phyloP scores from a whole-genome alignment of 2,329 filamentous ascomycete species.

The Botrytis fragariae region DNA sequence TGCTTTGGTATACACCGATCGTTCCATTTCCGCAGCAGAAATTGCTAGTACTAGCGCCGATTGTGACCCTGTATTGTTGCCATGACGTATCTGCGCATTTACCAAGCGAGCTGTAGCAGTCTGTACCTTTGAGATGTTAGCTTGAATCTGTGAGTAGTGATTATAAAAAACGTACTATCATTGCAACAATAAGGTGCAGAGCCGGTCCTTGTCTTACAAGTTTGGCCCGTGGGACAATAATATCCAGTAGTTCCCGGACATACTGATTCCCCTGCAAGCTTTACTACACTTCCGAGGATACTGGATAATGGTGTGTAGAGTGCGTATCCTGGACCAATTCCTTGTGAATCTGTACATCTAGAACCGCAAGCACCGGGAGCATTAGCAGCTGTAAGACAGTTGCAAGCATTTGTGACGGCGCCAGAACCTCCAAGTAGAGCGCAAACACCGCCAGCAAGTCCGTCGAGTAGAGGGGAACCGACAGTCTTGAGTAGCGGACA shows the following conservation, averaged over 20 bases:
- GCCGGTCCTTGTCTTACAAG: background rate
- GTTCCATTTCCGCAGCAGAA: conserved; percentile 9
- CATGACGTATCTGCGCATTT: background rate
- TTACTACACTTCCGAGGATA: background rate
- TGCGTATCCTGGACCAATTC: background rate
- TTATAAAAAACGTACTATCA: background rate
- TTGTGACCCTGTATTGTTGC: background rate
- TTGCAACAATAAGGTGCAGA: conserved; percentile 10
- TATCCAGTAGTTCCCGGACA: background rate
- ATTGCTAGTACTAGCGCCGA: background rate
- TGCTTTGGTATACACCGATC: background rate
- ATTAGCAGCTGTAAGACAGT: background rate
- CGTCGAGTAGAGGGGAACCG: background rate
- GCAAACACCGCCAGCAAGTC: background rate
- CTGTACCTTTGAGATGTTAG: background rate
- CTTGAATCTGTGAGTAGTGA: background rate
- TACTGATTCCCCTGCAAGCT: background rate
- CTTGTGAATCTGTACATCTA: background rate
- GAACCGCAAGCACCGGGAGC: background rate
- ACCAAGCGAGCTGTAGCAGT: background rate
- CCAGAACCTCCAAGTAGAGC: background rate
- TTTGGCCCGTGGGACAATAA: conserved; percentile 1
- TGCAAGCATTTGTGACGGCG: background rate
- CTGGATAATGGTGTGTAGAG: background rate
- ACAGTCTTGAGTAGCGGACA: background rate